Evolutionary conservation across 768 basidiomycete species (phyloP), one percentile per base, ranked within the genome.

Genomic region (Mycena leptocephala): DNA sequence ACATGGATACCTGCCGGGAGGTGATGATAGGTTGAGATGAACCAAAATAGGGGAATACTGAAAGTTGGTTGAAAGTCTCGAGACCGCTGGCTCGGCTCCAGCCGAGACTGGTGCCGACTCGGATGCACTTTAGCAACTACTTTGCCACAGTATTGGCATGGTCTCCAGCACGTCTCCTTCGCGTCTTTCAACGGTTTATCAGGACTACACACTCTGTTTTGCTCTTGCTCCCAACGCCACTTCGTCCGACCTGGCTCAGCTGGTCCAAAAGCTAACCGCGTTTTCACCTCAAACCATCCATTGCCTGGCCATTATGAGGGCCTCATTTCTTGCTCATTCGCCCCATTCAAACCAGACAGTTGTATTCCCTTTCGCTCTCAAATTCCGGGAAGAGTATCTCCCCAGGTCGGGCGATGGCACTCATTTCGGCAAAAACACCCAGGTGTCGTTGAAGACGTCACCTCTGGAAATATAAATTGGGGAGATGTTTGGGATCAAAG

Each of bases 341-440:
- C 91, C 0, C 80, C 90, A 5, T 90, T 94, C 65, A 87, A 91
- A 64, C 78, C 86, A 2, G 74, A 82, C 0, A 65, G 80, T 10
- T 89, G 89, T 14, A 84, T 87, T 1, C 83, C 89, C 1, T 95
- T 95, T 79, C 88, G 89, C n/a, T 95, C 94, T 11, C 88, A 87
- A 1, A 89, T 95, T 67, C 89, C 90, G 1, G 94, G 95, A 14
- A 86, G 86, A 59, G 82, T 85, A n/a, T 85, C 90, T 20, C 82
- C 89, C 3, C 93, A 94, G 79, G 94, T 95, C 16, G 95, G 95
- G 33, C 87, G 94, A 58, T 93, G 93, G 93, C 93, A 94, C 80
- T 88, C 93, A 22, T 89, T 90, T 76, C 83, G 90, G 74, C 86
- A 88, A 78, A 86, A 85, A 55, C 30, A 22, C n/a, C 64, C 75